phyloP scores from a whole-genome alignment of 1,139 yeast genomes.

The Casaregolazyma lundiana region DNA sequence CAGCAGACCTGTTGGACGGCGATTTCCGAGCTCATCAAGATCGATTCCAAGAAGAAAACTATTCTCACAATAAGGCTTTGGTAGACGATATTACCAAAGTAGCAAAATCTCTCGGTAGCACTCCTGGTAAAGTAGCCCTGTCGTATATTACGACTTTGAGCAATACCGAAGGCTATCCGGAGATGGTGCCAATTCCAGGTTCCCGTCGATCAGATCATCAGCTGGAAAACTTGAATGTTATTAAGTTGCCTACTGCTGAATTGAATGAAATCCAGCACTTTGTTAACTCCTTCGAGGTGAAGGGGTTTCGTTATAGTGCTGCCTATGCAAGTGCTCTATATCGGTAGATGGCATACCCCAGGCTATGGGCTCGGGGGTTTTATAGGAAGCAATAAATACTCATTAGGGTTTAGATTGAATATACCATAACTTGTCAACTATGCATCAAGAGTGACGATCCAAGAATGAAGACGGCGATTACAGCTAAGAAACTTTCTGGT shows the following conservation, averaged over 20 bases:
- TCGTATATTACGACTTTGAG: conserved; percentile 57
- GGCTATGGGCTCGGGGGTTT: no score
- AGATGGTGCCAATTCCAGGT: conserved; percentile 74
- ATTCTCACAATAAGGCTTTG: conserved; percentile 47
- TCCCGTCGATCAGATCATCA: conserved; percentile 57
- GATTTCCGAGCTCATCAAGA: conserved; percentile 54
- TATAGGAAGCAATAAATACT: no score
- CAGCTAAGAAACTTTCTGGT: no score
- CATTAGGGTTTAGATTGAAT: no score
- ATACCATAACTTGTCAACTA: no score
- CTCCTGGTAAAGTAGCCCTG: conserved; percentile 65
- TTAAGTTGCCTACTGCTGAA: conserved; percentile 49
- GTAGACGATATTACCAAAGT: conserved; percentile 44
- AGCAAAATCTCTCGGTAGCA: conserved; percentile 43
- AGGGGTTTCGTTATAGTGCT: conserved; percentile 48
- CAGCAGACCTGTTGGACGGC: conserved; percentile 45
- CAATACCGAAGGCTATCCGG: conserved; percentile 42
- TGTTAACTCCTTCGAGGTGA: conserved; percentile 37
- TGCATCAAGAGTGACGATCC: no score
- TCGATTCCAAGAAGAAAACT: conserved; percentile 55
- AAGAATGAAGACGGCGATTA: no score
- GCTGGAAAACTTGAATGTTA: conserved; percentile 49
- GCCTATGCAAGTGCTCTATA: conserved; percentile 4
- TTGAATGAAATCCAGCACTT: conserved; percentile 42
- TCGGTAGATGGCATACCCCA: no score